Evolutionary conservation across 352 stramenopile species (phyloP).

Genomic region (Globisporangium mamillatum): DNA sequence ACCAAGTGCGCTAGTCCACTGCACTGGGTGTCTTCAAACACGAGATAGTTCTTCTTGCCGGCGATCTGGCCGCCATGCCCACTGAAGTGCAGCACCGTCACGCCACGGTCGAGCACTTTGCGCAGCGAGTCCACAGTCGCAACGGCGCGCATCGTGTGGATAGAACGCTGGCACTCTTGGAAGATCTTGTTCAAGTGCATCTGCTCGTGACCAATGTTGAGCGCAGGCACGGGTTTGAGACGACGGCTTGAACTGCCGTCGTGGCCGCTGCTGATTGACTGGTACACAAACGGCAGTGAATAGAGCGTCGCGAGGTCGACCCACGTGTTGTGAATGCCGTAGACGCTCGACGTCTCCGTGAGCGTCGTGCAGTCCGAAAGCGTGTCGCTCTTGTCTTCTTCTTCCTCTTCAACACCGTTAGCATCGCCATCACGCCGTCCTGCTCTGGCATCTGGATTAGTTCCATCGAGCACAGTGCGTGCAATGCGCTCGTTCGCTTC

Average conservation of each 20-base stretch:
- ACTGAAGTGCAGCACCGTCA: slow-evolving; percentile 79
- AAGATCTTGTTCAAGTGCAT: slow-evolving; percentile 74
- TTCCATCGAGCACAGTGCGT: slow-evolving; percentile 43
- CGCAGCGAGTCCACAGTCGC: slow-evolving; percentile 71
- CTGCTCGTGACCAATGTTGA: slow-evolving; percentile 73
- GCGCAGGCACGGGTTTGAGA: slow-evolving; percentile 55
- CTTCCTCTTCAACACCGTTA: slow-evolving; percentile 17
- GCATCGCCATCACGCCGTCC: not conserved
- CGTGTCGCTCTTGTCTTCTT: slow-evolving; percentile 77
- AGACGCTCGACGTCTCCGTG: slow-evolving; percentile 71
- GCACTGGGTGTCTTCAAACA: slow-evolving; percentile 76
- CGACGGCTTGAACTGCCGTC: slow-evolving; percentile 22
- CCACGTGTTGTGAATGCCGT: slow-evolving; percentile 77
- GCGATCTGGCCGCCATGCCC: slow-evolving; percentile 64
- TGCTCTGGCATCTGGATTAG: slow-evolving; percentile 13
- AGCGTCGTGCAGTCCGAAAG: slow-evolving; percentile 70
- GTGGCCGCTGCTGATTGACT: slow-evolving; percentile 18
- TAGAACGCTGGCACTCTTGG: slow-evolving; percentile 61
- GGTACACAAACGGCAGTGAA: slow-evolving; percentile 67
- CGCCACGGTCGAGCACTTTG: slow-evolving; percentile 73
- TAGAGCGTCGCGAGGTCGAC: slow-evolving; percentile 77
- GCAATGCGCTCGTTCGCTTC: slow-evolving; percentile 67
- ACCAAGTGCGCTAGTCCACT: slow-evolving; percentile 71
- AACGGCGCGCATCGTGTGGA: slow-evolving; percentile 73
- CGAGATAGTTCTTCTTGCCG: slow-evolving; percentile 60